Evolutionary conservation across 2,329 filamentous ascomycete genomes (phyloP), one percentile per base, ranked within the genome.

Genomic region (Epichloe coenophiala): DNA sequence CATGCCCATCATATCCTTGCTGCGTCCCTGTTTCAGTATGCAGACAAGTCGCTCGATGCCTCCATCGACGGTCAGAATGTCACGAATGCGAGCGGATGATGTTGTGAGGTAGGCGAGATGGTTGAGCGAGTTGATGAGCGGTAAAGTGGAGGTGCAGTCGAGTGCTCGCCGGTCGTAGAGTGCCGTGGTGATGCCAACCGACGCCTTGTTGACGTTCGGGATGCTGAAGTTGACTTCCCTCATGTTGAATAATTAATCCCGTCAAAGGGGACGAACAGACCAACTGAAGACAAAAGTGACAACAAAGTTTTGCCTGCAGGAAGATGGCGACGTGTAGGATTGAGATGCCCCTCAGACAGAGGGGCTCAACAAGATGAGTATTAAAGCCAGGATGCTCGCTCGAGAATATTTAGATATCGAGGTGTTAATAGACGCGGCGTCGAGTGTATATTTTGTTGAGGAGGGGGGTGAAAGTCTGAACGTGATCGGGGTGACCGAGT

Each of bases 191-290:
- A 98, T 98, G 71, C 91, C 91, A 64, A 95, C 90, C 53, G 91
- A 95, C 63, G 93, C 93, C 84, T 97, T 97, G 73, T 97, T 97
- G 79, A 94, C 89, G 77, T 93, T 96, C 50, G 93, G 91, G 67
- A 97, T 96, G 73, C 90, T 96, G 73, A 97, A 97, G 72, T 97
- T 97, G 73, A 95, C 90, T 80, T 98, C 93, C 75, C 93, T 88
- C 93, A 98, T 98, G 71, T 68, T 91, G 79, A 56, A 55, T 56
- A 52, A 46, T 51, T 53, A 41, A 54, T 50, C 45, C 49, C 40
- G 51, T 45, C 41, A 9, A 45, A 48, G 45, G 48, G 51, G 37
- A 23, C 15, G 38, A 47, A 23, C 7, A 27, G 21, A 21, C 41
- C 37, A 21, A 27, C 44, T 38, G 33, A 37, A 13, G 39, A 17